Conservation (phyloP, 2,329 filamentous ascomycete species). For the Diplocarpon rosae region DNA sequence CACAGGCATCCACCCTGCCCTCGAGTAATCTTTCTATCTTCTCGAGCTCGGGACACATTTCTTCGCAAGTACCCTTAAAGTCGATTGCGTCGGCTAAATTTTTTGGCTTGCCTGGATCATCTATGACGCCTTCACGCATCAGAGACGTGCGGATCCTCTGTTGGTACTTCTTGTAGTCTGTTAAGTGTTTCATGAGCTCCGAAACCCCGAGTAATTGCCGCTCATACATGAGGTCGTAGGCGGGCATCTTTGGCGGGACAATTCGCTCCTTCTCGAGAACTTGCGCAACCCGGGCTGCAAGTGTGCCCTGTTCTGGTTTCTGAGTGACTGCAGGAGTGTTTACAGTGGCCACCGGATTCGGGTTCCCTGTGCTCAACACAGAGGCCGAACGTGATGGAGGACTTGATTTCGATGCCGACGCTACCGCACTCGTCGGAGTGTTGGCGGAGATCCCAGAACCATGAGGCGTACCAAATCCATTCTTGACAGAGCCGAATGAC, state of each 20-base stretch:
- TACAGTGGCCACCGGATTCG: too few species aligned
- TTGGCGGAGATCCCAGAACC: neutral
- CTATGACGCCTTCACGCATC: constrained; percentile 48
- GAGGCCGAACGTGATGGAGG: neutral
- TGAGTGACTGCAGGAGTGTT: neutral
- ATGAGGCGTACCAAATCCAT: neutral
- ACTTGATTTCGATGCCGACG: neutral
- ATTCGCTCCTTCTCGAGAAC: constrained; percentile 26
- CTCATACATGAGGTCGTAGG: constrained; percentile 6
- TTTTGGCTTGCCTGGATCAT: constrained; percentile 53
- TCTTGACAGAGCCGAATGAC: neutral
- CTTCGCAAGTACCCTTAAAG: constrained; percentile 57
- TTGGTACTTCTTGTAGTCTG: constrained; percentile 46
- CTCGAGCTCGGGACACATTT: constrained; percentile 61
- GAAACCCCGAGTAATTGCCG: constrained; percentile 30
- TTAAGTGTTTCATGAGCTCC: constrained; percentile 43
- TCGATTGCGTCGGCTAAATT: constrained; percentile 51
- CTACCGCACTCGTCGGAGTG: neutral
- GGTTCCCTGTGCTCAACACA: too few species aligned
- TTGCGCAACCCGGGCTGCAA: constrained; percentile 5
- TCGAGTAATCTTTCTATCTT: constrained; percentile 52
- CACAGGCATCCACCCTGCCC: constrained; percentile 43
- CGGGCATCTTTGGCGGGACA: constrained; percentile 42
- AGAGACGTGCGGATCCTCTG: constrained; percentile 44
- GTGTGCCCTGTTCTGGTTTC: constrained; percentile 2